Conservation (phyloP, 768 basidiomycete species). For the Russula olivacea region DNA sequence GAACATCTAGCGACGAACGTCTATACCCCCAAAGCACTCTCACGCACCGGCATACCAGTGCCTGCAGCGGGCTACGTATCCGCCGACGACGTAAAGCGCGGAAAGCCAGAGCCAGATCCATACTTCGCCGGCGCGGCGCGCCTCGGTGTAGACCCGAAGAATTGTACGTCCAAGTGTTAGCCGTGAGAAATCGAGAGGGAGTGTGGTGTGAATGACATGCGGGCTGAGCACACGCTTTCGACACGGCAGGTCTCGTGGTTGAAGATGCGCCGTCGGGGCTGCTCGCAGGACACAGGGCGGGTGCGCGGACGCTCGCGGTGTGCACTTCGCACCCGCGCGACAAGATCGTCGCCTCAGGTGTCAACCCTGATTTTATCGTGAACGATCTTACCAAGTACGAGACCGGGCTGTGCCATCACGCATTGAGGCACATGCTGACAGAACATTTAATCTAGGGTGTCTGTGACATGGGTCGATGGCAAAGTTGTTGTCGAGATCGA, state of each 20-base stretch:
- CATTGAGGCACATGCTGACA: background rate
- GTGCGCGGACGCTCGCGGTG: slow-evolving; percentile 71
- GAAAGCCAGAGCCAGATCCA: slow-evolving; percentile 87
- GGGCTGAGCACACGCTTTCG: slow-evolving; percentile 9
- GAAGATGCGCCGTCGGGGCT: slow-evolving; percentile 89
- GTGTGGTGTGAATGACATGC: background rate
- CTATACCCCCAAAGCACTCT: slow-evolving; percentile 63
- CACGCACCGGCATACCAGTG: slow-evolving; percentile 52
- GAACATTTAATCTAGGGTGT: slow-evolving; percentile 37
- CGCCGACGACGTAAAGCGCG: slow-evolving; percentile 59
- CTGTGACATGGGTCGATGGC: slow-evolving; percentile 40
- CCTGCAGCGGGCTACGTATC: slow-evolving; percentile 63
- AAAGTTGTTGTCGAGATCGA: slow-evolving; percentile 45
- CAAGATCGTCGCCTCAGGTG: slow-evolving; percentile 44
- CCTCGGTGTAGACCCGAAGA: slow-evolving; percentile 48
- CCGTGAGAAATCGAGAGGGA: background rate
- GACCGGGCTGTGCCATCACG: background rate
- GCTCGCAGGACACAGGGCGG: slow-evolving; percentile 66
- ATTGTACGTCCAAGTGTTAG: slow-evolving; percentile 44
- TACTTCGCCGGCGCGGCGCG: slow-evolving; percentile 71
- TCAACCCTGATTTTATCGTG: slow-evolving; percentile 61
- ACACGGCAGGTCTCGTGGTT: slow-evolving; percentile 63
- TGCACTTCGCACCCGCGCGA: slow-evolving; percentile 71
- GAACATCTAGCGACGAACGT: slow-evolving; percentile 66
- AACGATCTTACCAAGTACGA: slow-evolving; percentile 60